phyloP scores from a whole-genome alignment of 1,284 basidiomycete species.

The Ustilago loliicola region DNA sequence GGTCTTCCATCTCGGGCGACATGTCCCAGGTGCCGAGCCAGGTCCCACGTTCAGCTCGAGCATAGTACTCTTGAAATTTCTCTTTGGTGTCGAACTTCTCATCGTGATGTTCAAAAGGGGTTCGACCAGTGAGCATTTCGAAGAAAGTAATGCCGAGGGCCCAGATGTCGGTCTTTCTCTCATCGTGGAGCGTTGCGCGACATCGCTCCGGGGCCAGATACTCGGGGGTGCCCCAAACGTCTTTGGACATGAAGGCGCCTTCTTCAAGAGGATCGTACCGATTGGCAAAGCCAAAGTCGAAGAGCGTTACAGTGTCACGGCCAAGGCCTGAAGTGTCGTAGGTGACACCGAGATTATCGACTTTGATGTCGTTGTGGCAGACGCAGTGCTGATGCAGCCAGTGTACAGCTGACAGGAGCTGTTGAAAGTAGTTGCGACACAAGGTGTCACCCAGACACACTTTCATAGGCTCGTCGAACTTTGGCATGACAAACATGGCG shows the following conservation, averaged over 20 bases:
- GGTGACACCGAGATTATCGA: conserved; percentile 56
- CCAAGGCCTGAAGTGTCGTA: conserved; percentile 46
- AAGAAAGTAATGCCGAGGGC: conserved; percentile 64
- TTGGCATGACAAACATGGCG: conserved; percentile 61
- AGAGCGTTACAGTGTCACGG: conserved; percentile 30
- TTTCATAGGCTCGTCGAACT: conserved; percentile 60
- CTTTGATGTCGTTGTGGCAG: conserved; percentile 65
- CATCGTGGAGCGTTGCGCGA: conserved; percentile 53
- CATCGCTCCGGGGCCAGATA: conserved; percentile 62
- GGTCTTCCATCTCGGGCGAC: conserved; percentile 43
- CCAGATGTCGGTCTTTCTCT: conserved; percentile 60
- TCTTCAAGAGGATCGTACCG: conserved; percentile 47
- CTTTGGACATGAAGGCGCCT: conserved; percentile 47
- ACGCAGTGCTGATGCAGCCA: conserved; percentile 61
- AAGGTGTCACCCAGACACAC: conserved; percentile 53
- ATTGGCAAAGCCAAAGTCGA: conserved; percentile 64
- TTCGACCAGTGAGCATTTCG: conserved; percentile 62
- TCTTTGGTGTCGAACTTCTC: conserved; percentile 56
- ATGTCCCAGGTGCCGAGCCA: conserved; percentile 58
- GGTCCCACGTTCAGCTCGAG: conserved; percentile 41
- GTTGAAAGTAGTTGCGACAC: conserved; percentile 56
- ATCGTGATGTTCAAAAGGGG: conserved; percentile 60
- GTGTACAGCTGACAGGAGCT: conserved; percentile 51
- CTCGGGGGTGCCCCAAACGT: conserved; percentile 59
- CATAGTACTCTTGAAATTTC: conserved; percentile 57